Conservation (phyloP, 345 rosid genomes). For the Populus simonii region DNA sequence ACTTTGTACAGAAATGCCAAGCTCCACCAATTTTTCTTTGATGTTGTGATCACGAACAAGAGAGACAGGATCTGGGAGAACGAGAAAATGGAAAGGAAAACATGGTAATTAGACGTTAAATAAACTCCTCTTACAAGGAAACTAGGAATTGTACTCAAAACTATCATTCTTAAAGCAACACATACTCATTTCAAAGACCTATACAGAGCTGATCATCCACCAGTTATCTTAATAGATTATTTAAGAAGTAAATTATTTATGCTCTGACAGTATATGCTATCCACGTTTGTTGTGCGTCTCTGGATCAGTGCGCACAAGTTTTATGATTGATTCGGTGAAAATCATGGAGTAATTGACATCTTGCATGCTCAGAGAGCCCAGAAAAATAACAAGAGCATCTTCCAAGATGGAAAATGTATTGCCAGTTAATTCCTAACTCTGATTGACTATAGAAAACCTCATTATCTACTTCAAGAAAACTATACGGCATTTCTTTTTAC, state of each 20-base stretch:
- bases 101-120: background rate
- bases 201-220: background rate
- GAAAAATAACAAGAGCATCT: background rate
- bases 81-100: background rate
- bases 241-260: background rate
- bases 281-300: background rate
- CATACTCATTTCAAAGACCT: background rate
- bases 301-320: background rate
- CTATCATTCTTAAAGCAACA: background rate
- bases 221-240: background rate
- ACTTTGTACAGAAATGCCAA: slow-evolving; percentile 82
- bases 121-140: background rate
- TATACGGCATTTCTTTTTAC: background rate
- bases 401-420: background rate
- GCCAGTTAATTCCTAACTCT: background rate
- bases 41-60: slow-evolving; percentile 77
- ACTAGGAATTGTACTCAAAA: background rate
- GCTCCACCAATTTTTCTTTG: slow-evolving; percentile 66
- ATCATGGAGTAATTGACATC: background rate
- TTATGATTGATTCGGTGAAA: background rate
- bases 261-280: background rate
- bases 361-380: background rate
- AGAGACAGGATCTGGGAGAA: slow-evolving; percentile 67
- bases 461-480: background rate
- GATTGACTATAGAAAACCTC: background rate